Conservation (phyloP, 768 basidiomycete genomes). For the Leccinum uliginosum region DNA sequence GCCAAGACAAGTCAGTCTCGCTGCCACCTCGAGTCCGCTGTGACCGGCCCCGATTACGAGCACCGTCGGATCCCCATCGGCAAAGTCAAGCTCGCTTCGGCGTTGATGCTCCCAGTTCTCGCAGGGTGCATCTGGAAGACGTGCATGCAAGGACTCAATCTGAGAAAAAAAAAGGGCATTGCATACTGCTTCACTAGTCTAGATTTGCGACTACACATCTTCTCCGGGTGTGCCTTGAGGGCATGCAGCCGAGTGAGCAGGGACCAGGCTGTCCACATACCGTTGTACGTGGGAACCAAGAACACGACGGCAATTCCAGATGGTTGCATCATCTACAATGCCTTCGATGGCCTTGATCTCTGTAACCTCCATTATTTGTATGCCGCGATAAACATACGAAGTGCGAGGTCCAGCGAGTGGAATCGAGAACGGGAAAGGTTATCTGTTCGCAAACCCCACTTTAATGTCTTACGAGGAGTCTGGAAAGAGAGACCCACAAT, state of each 20-base stretch:
- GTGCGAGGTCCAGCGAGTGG: slow-evolving; percentile 29
- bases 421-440: slow-evolving; percentile 20
- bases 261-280: slow-evolving; percentile 54
- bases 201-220: slow-evolving; percentile 15
- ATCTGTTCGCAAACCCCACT: slow-evolving; percentile 7
- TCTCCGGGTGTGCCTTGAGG: slow-evolving; percentile 51
- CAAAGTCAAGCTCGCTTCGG: slow-evolving; percentile 39
- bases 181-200: neutral
- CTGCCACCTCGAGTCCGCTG: slow-evolving; percentile 59
- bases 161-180: slow-evolving; percentile 1
- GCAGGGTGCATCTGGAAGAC: slow-evolving; percentile 31
- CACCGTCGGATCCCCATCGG: slow-evolving; percentile 48
- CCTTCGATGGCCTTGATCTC: slow-evolving; percentile 31
- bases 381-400: slow-evolving; percentile 16
- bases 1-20: slow-evolving; percentile 55
- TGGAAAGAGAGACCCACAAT: slow-evolving; percentile 13
- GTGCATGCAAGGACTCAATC: slow-evolving; percentile 39
- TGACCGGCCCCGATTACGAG: slow-evolving; percentile 65
- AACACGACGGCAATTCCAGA: slow-evolving; percentile 48
- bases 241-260: slow-evolving; percentile 57
- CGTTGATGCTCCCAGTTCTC: slow-evolving; percentile 49
- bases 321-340: slow-evolving; percentile 14
- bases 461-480: neutral
- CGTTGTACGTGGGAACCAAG: slow-evolving; percentile 38
- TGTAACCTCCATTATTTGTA: slow-evolving; percentile 7